Base-by-base conservation (phyloP, 2,329 filamentous ascomycete genomes). In the Epichloe festucae region DNA sequence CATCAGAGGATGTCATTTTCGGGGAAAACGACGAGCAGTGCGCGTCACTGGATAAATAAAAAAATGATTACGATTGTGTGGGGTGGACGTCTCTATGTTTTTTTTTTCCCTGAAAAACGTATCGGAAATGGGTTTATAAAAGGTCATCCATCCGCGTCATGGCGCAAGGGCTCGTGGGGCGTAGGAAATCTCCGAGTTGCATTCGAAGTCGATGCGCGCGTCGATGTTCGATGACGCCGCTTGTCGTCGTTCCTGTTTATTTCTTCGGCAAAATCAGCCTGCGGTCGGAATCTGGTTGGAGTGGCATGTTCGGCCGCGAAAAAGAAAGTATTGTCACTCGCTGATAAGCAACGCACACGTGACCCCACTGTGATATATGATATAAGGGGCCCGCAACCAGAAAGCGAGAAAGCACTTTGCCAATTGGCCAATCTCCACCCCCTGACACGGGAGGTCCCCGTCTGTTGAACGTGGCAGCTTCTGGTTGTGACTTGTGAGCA, bases 1-100 rank as follows among this genome's bases (percentile, higher is more conserved):
- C 81, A 75, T 95, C 89, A 66, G 82, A 79, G 56, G 84, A 84
- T 55, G 84, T 76, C 83, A 87, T 87, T 57, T 61, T 73, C 62
- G 8, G 15, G 45, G 38, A 34, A 35, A 11, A 31, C 17, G 38
- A 31, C 17, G 38, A 34, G 4, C 3, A 17, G 10, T 40, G 14
- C 15, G 31, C 31, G 31, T 31, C 31, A 31, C 31, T 31, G 31
- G 3, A 4, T 31, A 11, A 4, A 31, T 2, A 11, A 31, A 31
- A 31, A 31, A 31, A 17, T 17, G 17, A 17, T 17, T 17, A 17
- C 8, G 31, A 10, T 31, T 31, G 31, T 31, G 8, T 31, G 31
- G 31, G 31, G 31, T 31, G 31, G 31, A 31, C 31, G 31, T 15
- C 5, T 39, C 36, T 39, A 15, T 38, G 2, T 44, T 14, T 36